A percentile compares a stretch with the other conserved stretches of the same genome.
Conservation (phyloP, 2,329 filamentous ascomycete species). For the Fusarium incarnatum region DNA sequence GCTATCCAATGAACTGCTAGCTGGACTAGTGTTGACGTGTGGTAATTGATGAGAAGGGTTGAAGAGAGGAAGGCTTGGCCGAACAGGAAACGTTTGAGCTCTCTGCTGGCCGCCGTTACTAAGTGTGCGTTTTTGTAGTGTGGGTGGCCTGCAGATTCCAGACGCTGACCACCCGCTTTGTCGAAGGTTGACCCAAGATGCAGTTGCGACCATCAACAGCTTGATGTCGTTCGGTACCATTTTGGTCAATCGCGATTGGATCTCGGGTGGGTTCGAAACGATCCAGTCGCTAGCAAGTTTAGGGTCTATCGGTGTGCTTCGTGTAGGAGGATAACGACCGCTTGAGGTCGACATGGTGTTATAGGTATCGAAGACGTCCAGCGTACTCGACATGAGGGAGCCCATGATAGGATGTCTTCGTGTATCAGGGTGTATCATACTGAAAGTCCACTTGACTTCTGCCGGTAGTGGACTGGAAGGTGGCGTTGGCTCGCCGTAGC, state of each 20-base stretch:
- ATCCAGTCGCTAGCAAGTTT: slow-evolving; percentile 37
- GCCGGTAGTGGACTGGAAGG: slow-evolving; percentile 44
- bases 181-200: slow-evolving; percentile 54
- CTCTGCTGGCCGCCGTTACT: slow-evolving; percentile 36
- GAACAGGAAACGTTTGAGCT: slow-evolving; percentile 38
- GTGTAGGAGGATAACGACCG: slow-evolving; percentile 60
- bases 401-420: slow-evolving; percentile 81
- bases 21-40: slow-evolving; percentile 33
- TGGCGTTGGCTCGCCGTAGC: slow-evolving; percentile 39
- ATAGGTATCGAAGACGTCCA: slow-evolving; percentile 78
- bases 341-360: slow-evolving; percentile 65
- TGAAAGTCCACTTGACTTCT: slow-evolving; percentile 77
- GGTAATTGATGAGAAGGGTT: slow-evolving; percentile 29
- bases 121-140: slow-evolving; percentile 43
- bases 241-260: slow-evolving; percentile 48
- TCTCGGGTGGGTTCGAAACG: slow-evolving; percentile 33
- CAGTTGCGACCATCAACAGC: slow-evolving; percentile 54
- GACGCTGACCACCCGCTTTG: slow-evolving; percentile 52
- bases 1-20: slow-evolving; percentile 30
- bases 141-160: slow-evolving; percentile 47
- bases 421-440: slow-evolving; percentile 76
- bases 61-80: slow-evolving; percentile 31
- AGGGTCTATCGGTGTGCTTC: slow-evolving; percentile 48
- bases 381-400: slow-evolving; percentile 69
- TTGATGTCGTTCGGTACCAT: slow-evolving; percentile 51